phyloP scores from a whole-genome alignment of 257 asterid genomes.

The Solanum etuberosum region DNA sequence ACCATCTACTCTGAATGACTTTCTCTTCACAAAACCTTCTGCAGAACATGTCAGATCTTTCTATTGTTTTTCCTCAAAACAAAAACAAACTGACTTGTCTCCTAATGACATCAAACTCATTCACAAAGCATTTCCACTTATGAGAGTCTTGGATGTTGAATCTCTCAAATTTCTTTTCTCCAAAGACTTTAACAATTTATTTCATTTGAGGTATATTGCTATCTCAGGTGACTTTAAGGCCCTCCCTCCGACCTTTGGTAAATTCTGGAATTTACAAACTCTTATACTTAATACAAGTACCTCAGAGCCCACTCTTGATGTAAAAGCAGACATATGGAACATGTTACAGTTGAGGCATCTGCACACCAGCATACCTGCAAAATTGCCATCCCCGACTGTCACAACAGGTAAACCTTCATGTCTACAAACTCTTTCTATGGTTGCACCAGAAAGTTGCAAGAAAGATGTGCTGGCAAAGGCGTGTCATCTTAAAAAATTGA shows the following conservation, averaged over 20 bases:
- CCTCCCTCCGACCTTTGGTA: background rate
- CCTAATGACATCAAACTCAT: background rate
- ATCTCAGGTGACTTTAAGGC: background rate
- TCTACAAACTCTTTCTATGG: constrained; percentile 44
- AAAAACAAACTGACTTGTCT: background rate
- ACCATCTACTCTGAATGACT: background rate
- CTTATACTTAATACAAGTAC: background rate
- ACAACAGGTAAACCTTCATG: background rate
- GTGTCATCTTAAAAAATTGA: constrained; percentile 35
- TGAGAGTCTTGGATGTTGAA: background rate
- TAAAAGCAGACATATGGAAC: background rate
- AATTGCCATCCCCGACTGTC: constrained; percentile 18
- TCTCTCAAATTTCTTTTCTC: background rate
- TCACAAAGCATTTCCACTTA: background rate
- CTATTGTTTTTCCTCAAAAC: background rate
- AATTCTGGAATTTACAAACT: background rate
- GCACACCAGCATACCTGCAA: constrained; percentile 23
- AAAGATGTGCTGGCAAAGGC: constrained; percentile 37
- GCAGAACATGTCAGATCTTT: background rate
- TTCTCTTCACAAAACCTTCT: background rate
- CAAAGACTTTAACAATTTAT: background rate
- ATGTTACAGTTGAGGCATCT: background rate
- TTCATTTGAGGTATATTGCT: background rate
- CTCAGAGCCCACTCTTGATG: background rate
- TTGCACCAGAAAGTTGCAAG: constrained; percentile 56